These are phyloP conservation scores for Starmerella roubikii DNA, from an alignment of 805 yeast species.

Conservation along the genomic window DNA sequence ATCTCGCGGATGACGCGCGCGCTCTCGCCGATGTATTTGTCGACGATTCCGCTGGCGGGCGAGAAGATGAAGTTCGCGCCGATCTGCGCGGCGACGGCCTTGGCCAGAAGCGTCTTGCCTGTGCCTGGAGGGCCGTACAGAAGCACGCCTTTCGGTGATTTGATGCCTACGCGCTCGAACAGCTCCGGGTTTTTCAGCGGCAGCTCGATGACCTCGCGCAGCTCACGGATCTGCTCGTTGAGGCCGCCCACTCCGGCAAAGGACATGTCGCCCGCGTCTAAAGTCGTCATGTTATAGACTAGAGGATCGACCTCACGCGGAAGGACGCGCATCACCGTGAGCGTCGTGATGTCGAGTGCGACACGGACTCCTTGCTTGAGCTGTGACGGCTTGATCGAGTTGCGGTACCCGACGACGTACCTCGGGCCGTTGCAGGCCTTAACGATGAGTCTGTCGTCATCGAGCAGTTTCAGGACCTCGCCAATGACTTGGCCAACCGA, in stretches of 20 bases:
- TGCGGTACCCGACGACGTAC: constrained; percentile 93
- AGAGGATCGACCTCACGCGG: constrained; percentile 98
- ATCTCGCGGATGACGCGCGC: constrained; percentile 94
- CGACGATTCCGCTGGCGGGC: constrained; percentile 97
- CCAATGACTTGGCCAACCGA: constrained; percentile 96
- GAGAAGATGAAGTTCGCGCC: constrained; percentile 96
- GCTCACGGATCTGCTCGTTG: constrained; percentile 86
- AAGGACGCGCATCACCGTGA: constrained; percentile 91
- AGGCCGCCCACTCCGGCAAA: constrained; percentile 94
- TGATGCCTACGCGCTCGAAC: constrained; percentile 89
- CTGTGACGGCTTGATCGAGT: constrained; percentile 69
- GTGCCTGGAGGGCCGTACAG: constrained; percentile 98
- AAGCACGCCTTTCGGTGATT: constrained; percentile 96
- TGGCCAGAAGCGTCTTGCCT: constrained; percentile 89
- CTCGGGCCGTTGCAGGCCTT: constrained; percentile 96
- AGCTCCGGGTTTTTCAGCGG: constrained; percentile 95
- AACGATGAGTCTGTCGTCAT: constrained; percentile 84
- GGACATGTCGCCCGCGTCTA: constrained; percentile 94
- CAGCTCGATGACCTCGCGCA: constrained; percentile 92
- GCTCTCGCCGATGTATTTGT: constrained; percentile 94
- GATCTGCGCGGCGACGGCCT: constrained; percentile 96
- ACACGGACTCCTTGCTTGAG: constrained; percentile 91
- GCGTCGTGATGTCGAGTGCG: constrained; percentile 91
- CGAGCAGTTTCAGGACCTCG: constrained; percentile 87
- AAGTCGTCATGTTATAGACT: constrained; percentile 95